Base-by-base conservation (phyloP, 129 eudicot species). In the Scalesia atractyloides region DNA sequence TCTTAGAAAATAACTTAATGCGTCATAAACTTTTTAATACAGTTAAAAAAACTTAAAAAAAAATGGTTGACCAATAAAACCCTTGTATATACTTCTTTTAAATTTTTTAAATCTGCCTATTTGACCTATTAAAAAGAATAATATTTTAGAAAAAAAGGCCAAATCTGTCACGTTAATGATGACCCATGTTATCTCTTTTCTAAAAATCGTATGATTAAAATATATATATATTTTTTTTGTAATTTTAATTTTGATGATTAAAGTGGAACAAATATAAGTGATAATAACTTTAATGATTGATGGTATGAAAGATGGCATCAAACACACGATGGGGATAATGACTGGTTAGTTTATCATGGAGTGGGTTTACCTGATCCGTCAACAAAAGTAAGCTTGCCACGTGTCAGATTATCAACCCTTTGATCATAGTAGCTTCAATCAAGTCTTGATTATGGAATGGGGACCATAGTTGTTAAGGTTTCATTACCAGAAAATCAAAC, bases 211-310 rank as follows among this genome's bases (percentile, higher is more conserved):
- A 30, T 60, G 4, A 59, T 59, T 59, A 59, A 26, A 59, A 59
- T 9, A 22, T n/a, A n/a, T n/a, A n/a, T 30, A 2, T 30, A 39
- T 26, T 16, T 9, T 49, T 26, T 3, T 66, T 65, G 12, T 50
- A 33, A 61, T 41, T 33, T 61, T 1, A n/a, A 10, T 37, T 19
- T 22, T 34, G 14, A 46, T 43, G 13, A 57, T 67, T 36, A 36
- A 69, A 39, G 66, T 69, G 0, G 3, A 30, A 68, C 46, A 26
- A 66, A 18, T 75, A 44, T 49, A 60, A 69, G 47, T 69, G 76
- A 72, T 50, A 62, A 51, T 77, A 18, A 62, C 81, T 77, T 70
- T 61, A 70, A 78, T 78, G 77, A 78, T 78, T 64, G 58, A 63
- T 41, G 77, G 71, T 52, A 78, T 72, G 67, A 17, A 70, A 69